Evolutionary conservation across 306 rosid genomes (phyloP), one percentile per base, ranked within the genome.

Genomic region (Crataegus laevigata): DNA sequence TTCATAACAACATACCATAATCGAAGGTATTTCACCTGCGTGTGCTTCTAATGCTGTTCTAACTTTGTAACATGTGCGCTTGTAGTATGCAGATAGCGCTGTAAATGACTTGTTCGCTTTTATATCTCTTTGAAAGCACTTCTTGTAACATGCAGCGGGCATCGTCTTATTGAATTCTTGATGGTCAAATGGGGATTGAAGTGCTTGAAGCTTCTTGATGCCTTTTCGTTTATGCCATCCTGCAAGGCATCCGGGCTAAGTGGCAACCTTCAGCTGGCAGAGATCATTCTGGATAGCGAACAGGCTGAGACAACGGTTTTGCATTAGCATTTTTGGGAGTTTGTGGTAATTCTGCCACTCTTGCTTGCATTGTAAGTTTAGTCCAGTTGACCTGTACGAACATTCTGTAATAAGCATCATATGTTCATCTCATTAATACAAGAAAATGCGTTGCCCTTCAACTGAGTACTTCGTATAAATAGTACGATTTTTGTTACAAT

Each of bases 231-330:
- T 82, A 80, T 92, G 84, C 97, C 97, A 40, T 69, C 86, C 22
- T 38, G 45, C 79, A 94, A 94, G 86, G 89, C 91, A 60, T 81
- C 97, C 42, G 47, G 66, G 42, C 78, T 94, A 73, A 90, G 93
- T 80, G 99, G 92, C 57, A 90, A 92, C 83, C 87, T 92, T 70
- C 96, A 92, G 57, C 82, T 94, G 88, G 96, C 87, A 71, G 99
- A 94, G 86, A 89, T 94, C 62, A 82, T 83, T 80, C 86, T 86
- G 59, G 84, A 72, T n/a, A 70, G 81, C 74, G 40, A 50, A 79
- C 21, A 40, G 64, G 81, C 75, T 70, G 81, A 85, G 86, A 78
- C 82, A 61, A 67, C 42, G 71, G 30, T 75, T 78, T 78, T 78
- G 47, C 68, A 29, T 68, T 77, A 30, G 79, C 42, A 18, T 19